phyloP scores from a whole-genome alignment of 176 grass and related monocot genomes.

The Urochloa ruziziensis region DNA sequence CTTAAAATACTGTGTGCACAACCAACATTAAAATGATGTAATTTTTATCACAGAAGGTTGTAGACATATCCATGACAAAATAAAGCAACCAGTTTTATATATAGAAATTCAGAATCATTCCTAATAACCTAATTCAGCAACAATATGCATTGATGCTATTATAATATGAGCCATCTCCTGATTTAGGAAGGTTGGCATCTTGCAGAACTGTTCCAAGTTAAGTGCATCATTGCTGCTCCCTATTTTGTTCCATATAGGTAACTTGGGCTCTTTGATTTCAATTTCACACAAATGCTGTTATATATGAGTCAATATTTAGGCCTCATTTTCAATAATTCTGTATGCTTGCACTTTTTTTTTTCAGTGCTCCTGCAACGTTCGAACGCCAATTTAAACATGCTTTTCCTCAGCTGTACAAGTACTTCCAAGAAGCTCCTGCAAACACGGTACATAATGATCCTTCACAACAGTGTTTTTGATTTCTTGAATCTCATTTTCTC shows the following conservation, averaged over 20 bases:
- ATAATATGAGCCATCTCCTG: slow-evolving; percentile 32
- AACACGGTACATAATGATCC: slow-evolving; percentile 48
- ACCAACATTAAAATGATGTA: neutral
- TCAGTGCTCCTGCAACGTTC: slow-evolving; percentile 83
- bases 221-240: slow-evolving; percentile 73
- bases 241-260: slow-evolving; percentile 97
- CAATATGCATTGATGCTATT: neutral
- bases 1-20: neutral
- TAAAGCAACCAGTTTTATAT: neutral
- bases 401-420: slow-evolving; percentile 75
- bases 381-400: slow-evolving; percentile 63
- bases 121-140: neutral
- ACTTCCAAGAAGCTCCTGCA: slow-evolving; percentile 72
- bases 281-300: neutral
- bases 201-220: slow-evolving; percentile 83
- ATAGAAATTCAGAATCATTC: neutral
- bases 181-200: slow-evolving; percentile 97
- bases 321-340: neutral
- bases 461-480: neutral
- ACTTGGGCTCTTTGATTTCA: slow-evolving; percentile 18
- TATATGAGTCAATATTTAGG: neutral
- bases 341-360: slow-evolving; percentile 28
- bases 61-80: neutral
- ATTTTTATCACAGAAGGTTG: neutral
- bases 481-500: neutral